Evolutionary conservation across 345 rosid genomes (phyloP).

Genomic region (Eucalyptus polyanthemos): DNA sequence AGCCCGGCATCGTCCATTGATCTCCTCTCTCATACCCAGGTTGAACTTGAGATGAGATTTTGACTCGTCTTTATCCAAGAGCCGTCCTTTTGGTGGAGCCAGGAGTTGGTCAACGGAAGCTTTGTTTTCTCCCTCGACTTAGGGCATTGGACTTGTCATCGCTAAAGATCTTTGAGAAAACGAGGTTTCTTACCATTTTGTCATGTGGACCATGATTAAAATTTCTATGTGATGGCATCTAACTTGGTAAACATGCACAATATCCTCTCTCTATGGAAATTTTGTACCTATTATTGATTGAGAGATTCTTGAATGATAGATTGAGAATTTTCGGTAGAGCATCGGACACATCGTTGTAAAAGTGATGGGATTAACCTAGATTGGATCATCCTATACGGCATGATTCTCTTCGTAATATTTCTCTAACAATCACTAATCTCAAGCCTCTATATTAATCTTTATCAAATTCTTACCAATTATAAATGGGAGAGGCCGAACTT

Average conservation of each 20-base stretch:
- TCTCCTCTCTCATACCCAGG: neutral
- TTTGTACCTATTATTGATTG: neutral
- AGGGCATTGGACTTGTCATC: neutral
- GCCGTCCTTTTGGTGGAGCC: neutral
- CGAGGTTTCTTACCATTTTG: neutral
- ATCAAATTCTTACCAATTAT: neutral
- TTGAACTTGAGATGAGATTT: neutral
- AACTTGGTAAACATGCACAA: neutral
- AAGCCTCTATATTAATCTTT: neutral
- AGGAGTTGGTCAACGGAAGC: neutral
- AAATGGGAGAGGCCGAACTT: neutral
- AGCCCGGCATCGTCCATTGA: neutral
- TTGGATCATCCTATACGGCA: neutral
- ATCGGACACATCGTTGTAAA: rapidly evolving
- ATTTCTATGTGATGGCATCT: neutral
- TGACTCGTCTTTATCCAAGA: neutral
- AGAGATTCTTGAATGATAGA: neutral
- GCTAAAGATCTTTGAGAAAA: neutral
- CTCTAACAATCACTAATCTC: neutral
- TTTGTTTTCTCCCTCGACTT: neutral
- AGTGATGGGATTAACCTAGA: neutral
- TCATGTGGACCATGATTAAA: neutral
- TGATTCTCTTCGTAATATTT: neutral
- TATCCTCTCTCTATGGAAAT: neutral
- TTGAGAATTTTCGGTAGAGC: neutral